Evolutionary conservation across 768 basidiomycete genomes (phyloP).

Genomic region (Scleroderma citrinum): DNA sequence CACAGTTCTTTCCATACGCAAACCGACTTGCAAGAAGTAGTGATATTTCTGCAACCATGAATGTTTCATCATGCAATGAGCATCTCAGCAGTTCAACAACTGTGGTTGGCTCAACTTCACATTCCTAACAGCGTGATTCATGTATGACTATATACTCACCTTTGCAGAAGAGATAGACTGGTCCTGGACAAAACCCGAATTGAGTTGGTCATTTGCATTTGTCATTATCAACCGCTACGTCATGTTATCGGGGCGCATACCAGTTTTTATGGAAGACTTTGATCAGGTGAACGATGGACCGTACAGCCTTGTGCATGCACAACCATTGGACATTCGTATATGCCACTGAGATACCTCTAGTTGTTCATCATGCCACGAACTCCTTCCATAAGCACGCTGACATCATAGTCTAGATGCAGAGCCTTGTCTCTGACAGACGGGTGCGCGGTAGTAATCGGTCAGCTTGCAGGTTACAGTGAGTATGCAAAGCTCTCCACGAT

Average conservation of each 20-base stretch:
- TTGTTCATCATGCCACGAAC: not conserved
- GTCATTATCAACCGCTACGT: slow-evolving; percentile 40
- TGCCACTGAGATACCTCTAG: not conserved
- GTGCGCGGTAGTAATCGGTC: not conserved
- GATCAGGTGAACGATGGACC: slow-evolving; percentile 2
- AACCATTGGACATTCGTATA: not conserved
- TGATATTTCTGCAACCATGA: not conserved
- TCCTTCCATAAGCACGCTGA: not conserved
- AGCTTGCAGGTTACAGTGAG: not conserved
- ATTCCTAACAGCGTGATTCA: slow-evolving; percentile 16
- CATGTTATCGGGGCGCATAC: slow-evolving; percentile 32
- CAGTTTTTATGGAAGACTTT: slow-evolving; percentile 32
- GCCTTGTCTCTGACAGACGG: not conserved
- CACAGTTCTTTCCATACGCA: not conserved
- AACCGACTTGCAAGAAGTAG: not conserved
- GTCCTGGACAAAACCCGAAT: slow-evolving; percentile 32
- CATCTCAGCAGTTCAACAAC: not conserved
- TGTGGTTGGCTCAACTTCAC: not conserved
- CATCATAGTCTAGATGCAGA: not conserved
- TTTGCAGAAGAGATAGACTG: slow-evolving; percentile 35
- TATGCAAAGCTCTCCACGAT: not conserved
- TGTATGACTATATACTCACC: slow-evolving; percentile 42
- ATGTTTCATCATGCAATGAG: not conserved
- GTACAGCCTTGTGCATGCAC: not conserved
- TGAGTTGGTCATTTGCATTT: slow-evolving; percentile 30